Base-by-base conservation (phyloP, 1,284 basidiomycete species). In the Marasmius tenuissimus region DNA sequence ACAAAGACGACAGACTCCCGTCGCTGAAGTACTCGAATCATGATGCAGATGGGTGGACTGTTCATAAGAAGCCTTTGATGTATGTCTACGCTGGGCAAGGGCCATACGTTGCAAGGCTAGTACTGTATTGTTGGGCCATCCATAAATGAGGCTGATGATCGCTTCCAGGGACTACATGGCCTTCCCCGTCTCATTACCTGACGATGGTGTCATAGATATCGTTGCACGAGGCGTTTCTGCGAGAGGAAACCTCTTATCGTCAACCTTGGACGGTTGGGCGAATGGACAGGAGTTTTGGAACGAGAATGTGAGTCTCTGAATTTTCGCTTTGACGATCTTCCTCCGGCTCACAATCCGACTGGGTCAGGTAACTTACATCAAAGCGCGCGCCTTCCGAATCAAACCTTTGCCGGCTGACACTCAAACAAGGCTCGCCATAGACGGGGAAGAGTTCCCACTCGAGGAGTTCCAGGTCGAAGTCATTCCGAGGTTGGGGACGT, bases 401-500 rank as follows among this genome's bases (percentile, higher is more conserved):
- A 89, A 88, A 67, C 91, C 92, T 11, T 76, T 88, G 37, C 70
- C 76, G 3, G 27, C 27, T 27, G 27, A 27, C 2, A 59, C 75
- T 22, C 80, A 84, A 40, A 87, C 87, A 2, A 76, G 78, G 65
- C 73, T 93, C 58, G 79, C 86, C 9, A 81, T 94, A 60, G 96
- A 98, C 70, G 96, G 96, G 16, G 96, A 98, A 76, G 74, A 78
- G 12, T 91, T 88, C 69, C 89, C 91, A 1, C 93, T 93, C 68
- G 83, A 88, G 67, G 84, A 89, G 60, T 96, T 91, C 73, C 87
- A 94, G 67, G 90, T 97, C 5, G 93, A 97, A 73, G 87, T 93
- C 5, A 86, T 93, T 67, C 81, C 82, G 27, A 83, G 86, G 4
- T 74, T 93, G 16, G 93, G 85, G n/a, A 89, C 85, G 0, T 73